Percentiles rank a stretch among this genome's conserved stretches.
Evolutionary conservation across 371 early-diverging fungal species (phyloP).

Genomic region (Lichtheimia ornata): DNA sequence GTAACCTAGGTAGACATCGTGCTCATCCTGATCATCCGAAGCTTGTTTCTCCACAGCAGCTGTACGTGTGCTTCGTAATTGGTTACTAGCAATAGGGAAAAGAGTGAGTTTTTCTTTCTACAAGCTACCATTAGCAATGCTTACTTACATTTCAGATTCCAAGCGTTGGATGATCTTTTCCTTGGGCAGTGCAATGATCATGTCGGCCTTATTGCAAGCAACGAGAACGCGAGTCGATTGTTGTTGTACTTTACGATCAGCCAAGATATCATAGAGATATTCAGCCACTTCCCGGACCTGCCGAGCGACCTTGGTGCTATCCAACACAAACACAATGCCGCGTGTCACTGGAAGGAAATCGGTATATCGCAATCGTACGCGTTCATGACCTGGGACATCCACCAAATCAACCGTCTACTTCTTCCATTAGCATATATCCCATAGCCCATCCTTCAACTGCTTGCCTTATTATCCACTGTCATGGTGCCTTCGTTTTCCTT

Average conservation of each 20-base stretch:
- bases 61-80: slow-evolving; percentile 64
- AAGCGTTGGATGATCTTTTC: slow-evolving; percentile 65
- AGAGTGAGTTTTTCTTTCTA: neutral
- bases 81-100: slow-evolving; percentile 59
- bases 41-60: slow-evolving; percentile 67
- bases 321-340: slow-evolving; percentile 79
- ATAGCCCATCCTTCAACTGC: neutral
- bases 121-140: neutral
- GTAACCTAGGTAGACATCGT: slow-evolving; percentile 72
- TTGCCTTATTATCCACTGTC: slow-evolving; percentile 42
- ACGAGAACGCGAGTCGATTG: slow-evolving; percentile 67
- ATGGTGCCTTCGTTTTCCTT: slow-evolving; percentile 69
- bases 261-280: slow-evolving; percentile 78
- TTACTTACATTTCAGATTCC: slow-evolving; percentile 76
- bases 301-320: slow-evolving; percentile 62
- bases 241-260: slow-evolving; percentile 56
- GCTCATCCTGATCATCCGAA: slow-evolving; percentile 54
- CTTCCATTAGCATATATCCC: neutral
- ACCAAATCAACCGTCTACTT: slow-evolving; percentile 61
- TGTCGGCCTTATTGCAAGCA: slow-evolving; percentile 85
- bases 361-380: slow-evolving; percentile 71
- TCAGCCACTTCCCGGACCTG: slow-evolving; percentile 61
- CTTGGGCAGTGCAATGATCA: slow-evolving; percentile 66
- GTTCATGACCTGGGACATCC: slow-evolving; percentile 90
- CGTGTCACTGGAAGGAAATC: slow-evolving; percentile 72